These are phyloP conservation scores for Hymenochaete sp. DNA, from an alignment of 1,284 basidiomycete species.

Conservation along the genomic window DNA sequence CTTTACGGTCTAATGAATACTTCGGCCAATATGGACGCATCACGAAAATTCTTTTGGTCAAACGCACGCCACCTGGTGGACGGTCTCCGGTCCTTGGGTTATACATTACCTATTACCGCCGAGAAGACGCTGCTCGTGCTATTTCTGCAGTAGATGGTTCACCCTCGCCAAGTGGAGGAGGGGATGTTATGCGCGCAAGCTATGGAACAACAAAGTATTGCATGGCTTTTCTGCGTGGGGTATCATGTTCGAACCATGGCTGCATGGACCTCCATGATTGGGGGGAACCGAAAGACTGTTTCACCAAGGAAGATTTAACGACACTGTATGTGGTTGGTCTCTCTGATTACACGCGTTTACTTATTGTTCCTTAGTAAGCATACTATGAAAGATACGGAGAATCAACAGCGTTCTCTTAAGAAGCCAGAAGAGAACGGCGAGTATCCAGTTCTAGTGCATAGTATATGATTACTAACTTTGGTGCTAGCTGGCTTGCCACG, in stretches of 20 bases:
- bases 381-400: conserved; percentile 79
- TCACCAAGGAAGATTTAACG: conserved; percentile 86
- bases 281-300: conserved; percentile 97
- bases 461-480: conserved; percentile 24
- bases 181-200: conserved; percentile 83
- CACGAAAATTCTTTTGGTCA: conserved; percentile 89
- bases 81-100: conserved; percentile 80
- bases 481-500: conserved; percentile 55
- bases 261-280: conserved; percentile 97
- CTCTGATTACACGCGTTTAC: conserved; percentile 2
- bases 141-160: conserved; percentile 92
- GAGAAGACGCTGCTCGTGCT: conserved; percentile 91
- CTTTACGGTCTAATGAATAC: conserved; percentile 91
- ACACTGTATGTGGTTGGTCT: conserved; percentile 55
- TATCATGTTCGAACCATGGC: conserved; percentile 77
- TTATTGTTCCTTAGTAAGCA: conserved; percentile 54
- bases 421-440: conserved; percentile 54
- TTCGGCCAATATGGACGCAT: conserved; percentile 99
- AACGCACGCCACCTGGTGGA: conserved; percentile 72
- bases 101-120: conserved; percentile 92
- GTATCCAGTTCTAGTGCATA: conserved; percentile 21
- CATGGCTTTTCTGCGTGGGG: conserved; percentile 87
- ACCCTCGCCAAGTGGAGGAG: conserved; percentile 69
- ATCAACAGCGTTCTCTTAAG: conserved; percentile 40
- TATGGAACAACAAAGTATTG: conserved; percentile 99